A percentile compares a stretch with the other conserved stretches of the same genome.
Evolutionary conservation across 1,284 basidiomycete species (phyloP).

Genomic region (Heterobasidion irregulare): DNA sequence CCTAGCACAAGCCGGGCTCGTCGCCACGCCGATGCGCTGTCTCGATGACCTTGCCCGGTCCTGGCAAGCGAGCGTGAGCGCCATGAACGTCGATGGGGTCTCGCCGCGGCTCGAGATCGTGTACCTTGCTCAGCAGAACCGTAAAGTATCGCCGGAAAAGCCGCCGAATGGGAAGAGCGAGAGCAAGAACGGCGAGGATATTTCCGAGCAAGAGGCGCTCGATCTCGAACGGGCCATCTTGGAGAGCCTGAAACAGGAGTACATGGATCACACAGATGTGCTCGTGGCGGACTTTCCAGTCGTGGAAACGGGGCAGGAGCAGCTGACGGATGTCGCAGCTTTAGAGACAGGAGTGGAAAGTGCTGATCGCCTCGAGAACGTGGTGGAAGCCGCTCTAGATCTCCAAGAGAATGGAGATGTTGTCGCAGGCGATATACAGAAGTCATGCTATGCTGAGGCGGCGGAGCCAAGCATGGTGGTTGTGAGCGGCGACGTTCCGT

Average conservation of each 20-base stretch:
- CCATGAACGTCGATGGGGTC: conserved; percentile 28
- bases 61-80: conserved; percentile 22
- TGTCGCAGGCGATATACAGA: too few relatives aligned
- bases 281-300: not conserved
- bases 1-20: conserved; percentile 8
- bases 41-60: conserved; percentile 23
- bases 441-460: too few relatives aligned
- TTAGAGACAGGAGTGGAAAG: too few relatives aligned
- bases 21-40: conserved; percentile 7
- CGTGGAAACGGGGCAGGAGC: too few relatives aligned
- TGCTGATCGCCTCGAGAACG: too few relatives aligned
- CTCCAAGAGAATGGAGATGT: too few relatives aligned
- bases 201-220: conserved; percentile 23
- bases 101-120: conserved; percentile 36
- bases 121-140: conserved; percentile 33
- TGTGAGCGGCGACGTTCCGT: too few relatives aligned
- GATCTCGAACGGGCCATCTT: conserved; percentile 70
- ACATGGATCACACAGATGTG: conserved; percentile 19
- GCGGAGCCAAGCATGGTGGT: too few relatives aligned
- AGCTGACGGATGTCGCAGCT: too few relatives aligned
- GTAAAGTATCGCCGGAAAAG: not conserved
- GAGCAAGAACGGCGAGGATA: not conserved
- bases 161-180: not conserved
- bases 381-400: too few relatives aligned
- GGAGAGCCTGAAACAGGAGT: conserved; percentile 41